A percentile compares a stretch with the other conserved stretches of the same genome.
Conservation (phyloP, 2,329 filamentous ascomycete genomes). For the Phoma sp. region DNA sequence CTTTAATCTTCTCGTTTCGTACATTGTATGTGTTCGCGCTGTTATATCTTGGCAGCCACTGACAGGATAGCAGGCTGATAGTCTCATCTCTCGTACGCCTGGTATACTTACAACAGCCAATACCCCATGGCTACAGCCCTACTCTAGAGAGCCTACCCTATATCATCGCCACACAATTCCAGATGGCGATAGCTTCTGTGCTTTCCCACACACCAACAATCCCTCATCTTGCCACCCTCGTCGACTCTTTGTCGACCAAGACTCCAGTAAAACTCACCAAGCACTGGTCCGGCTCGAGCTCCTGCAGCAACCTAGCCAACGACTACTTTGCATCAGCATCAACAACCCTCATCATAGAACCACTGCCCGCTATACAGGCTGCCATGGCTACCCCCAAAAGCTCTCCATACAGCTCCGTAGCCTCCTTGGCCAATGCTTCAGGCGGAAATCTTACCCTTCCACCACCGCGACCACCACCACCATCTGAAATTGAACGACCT, state of each 20-base stretch:
- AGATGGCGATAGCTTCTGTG: constrained; percentile 32
- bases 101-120: constrained; percentile 24
- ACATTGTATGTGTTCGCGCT: constrained; percentile 22
- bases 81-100: constrained; percentile 31
- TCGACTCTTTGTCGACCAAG: constrained; percentile 15
- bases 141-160: constrained; percentile 33
- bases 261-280: constrained; percentile 15
- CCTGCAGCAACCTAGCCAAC: constrained; percentile 24
- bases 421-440: constrained; percentile 2
- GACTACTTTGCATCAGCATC: constrained; percentile 1
- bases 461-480: constrained; percentile 30
- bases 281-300: constrained; percentile 30
- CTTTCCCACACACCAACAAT: constrained; percentile 32
- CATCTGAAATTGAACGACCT: constrained; percentile 28
- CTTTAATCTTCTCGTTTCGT: constrained; percentile 30
- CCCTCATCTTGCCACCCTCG: constrained; percentile 22
- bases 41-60: neutral
- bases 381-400: constrained; percentile 25
- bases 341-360: constrained; percentile 17
- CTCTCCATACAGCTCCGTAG: neutral
- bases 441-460: constrained; percentile 9
- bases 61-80: constrained; percentile 25
- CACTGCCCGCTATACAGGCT: constrained; percentile 26
- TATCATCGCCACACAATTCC: constrained; percentile 30
- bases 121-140: constrained; percentile 18